Evolutionary conservation across 768 basidiomycete genomes (phyloP), one percentile per base, ranked within the genome.

Genomic region (Exsudoporus frostii): DNA sequence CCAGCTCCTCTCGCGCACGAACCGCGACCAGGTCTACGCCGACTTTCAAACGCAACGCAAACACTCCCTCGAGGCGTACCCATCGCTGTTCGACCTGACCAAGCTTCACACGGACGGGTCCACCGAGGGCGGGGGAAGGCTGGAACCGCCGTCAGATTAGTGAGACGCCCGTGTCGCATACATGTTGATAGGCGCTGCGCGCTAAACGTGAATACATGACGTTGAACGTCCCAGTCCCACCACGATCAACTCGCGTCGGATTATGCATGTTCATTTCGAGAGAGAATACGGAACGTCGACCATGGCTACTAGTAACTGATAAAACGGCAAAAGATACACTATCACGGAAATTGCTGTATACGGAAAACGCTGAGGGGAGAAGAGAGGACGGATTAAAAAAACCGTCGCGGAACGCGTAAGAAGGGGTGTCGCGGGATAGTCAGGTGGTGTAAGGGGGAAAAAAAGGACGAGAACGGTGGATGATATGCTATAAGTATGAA

Each of bases 1-100:
- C 49, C 76, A 77, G 50, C 59, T 78, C 5, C 63, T 78, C 10
- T 65, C 75, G 1, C 61, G 71, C 25, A 70, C 73, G 0, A 64
- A 73, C n/a, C 58, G 61, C 7, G 65, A 67, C 11, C 70, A 69
- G 30, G 76, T 73, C 0, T 69, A 66, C 19, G 44, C 59, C 6
- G 60, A 74, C 29, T 73, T 75, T 1, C 29, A 24, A 2, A 11
- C 0, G 0, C 36, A 47, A 2, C 54, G 67, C 0, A 64, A 50
- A 48, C 34, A 32, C 4, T 48, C 56, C 22, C 58, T 68, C 7
- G 48, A 36, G 45, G 20, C 47, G 37, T 61, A 50, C 20, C 64
- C 67, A 0, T 59, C 67, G 4, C 27, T 70, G 37, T 66, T 64
- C 10, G 62, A 68, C 33, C 22, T 68, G 25, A 27, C 19, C 3